Conservation (phyloP, 1,284 basidiomycete species). For the Cerioporus squamosus region DNA sequence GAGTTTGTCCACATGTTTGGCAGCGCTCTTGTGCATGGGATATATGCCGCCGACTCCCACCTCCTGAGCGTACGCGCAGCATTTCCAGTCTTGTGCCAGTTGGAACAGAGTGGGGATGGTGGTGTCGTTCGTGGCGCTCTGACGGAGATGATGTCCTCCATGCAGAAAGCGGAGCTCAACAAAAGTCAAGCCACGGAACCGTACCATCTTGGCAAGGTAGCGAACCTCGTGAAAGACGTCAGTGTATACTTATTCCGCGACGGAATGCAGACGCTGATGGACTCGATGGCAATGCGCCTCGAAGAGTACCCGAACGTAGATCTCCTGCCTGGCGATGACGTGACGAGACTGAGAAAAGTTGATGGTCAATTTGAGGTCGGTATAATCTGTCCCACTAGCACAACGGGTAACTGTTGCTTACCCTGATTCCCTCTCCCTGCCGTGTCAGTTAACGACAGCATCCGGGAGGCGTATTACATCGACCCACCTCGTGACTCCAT, state of each 20-base stretch:
- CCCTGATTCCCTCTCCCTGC: background rate
- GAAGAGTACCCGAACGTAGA: conserved; percentile 57
- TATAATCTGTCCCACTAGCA: background rate
- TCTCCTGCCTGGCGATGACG: conserved; percentile 50
- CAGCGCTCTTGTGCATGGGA: conserved; percentile 89
- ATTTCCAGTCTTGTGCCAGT: conserved; percentile 75
- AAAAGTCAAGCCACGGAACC: conserved; percentile 28
- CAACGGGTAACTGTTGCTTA: background rate
- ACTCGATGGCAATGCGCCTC: conserved; percentile 58
- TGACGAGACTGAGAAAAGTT: conserved; percentile 40
- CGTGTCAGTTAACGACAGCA: conserved; percentile 51
- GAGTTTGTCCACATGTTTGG: conserved; percentile 77
- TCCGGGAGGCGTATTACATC: conserved; percentile 44
- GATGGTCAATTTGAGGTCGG: conserved; percentile 47
- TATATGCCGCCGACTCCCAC: conserved; percentile 88
- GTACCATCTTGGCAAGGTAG: conserved; percentile 61
- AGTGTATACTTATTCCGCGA: conserved; percentile 84
- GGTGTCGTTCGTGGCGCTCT: conserved; percentile 73
- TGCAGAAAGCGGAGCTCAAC: background rate
- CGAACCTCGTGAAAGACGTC: conserved; percentile 55
- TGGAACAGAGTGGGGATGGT: conserved; percentile 68
- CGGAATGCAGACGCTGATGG: conserved; percentile 76
- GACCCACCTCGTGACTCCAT: conserved; percentile 67
- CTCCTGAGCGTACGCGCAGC: conserved; percentile 77
- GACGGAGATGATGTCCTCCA: conserved; percentile 28